Evolutionary conservation across 176 grass and related monocot genomes (phyloP).

Genomic region (Rhynchospora breviuscula): DNA sequence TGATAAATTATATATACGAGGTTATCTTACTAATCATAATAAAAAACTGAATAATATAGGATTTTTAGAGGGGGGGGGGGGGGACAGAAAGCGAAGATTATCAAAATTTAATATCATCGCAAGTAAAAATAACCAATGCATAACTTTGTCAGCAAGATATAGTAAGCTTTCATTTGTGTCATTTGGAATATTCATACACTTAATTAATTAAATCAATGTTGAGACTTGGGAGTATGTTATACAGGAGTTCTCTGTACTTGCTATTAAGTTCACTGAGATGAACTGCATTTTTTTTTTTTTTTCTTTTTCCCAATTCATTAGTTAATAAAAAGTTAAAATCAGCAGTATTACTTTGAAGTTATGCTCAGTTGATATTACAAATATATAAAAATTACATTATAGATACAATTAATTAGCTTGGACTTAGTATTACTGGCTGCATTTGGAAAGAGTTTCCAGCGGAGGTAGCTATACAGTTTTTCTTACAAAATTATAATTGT

Average conservation of each 20-base stretch:
- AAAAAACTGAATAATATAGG: background rate
- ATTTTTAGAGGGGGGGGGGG: background rate
- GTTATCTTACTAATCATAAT: background rate
- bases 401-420: background rate
- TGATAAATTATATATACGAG: background rate
- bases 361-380: background rate
- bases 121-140: background rate
- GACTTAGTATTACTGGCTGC: background rate
- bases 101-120: background rate
- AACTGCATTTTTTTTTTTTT: background rate
- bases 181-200: background rate
- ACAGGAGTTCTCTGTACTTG: background rate
- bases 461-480: background rate
- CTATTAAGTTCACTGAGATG: background rate
- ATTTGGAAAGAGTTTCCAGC: background rate
- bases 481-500: background rate
- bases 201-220: background rate
- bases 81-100: background rate
- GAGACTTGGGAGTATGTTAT: background rate
- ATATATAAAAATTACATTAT: background rate
- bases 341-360: background rate
- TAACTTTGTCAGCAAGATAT: background rate
- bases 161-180: background rate
- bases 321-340: background rate
- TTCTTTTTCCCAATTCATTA: background rate